Evolutionary conservation across 208 protist genomes (phyloP).

Genomic region (Leishmania major): DNA sequence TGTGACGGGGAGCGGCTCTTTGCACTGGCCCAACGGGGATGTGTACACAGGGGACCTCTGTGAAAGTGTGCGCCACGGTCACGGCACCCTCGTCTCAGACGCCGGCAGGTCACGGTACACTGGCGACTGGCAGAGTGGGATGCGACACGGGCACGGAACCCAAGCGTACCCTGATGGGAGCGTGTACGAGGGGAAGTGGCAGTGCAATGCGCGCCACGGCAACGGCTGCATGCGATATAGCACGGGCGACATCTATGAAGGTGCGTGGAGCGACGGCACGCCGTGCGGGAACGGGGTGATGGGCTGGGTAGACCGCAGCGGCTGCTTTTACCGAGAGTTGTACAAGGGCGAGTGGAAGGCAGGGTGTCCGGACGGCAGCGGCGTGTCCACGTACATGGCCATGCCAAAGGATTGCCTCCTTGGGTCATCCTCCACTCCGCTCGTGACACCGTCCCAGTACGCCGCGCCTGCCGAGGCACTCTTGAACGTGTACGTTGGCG

Average conservation of each 20-base stretch:
- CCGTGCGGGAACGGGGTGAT: slow-evolving; percentile 72
- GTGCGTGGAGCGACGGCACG: slow-evolving; percentile 57
- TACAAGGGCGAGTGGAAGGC: slow-evolving; percentile 81
- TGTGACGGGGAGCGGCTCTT: slow-evolving; percentile 31
- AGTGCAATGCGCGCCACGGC: slow-evolving; percentile 55
- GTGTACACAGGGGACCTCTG: slow-evolving; percentile 62
- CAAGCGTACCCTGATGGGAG: slow-evolving; percentile 76
- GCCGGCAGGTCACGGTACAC: slow-evolving; percentile 55
- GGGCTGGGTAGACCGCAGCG: slow-evolving; percentile 64
- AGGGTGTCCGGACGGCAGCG: slow-evolving; percentile 70
- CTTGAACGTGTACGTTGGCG: slow-evolving; percentile 81
- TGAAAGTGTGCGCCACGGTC: slow-evolving; percentile 78
- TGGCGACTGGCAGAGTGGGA: slow-evolving; percentile 69
- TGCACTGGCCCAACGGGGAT: slow-evolving; percentile 74
- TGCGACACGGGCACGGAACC: slow-evolving; percentile 65
- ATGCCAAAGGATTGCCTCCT: slow-evolving; percentile 11
- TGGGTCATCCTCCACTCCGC: slow-evolving; percentile 4
- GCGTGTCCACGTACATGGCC: slow-evolving; percentile 66
- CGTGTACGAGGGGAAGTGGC: slow-evolving; percentile 72
- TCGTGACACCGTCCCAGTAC: slow-evolving; percentile 33
- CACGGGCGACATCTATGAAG: slow-evolving; percentile 81
- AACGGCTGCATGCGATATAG: slow-evolving; percentile 56
- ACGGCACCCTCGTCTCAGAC: slow-evolving; percentile 58
- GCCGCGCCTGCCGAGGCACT: slow-evolving; percentile 42
- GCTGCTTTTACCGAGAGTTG: slow-evolving; percentile 52